Percentiles rank a stretch among this genome's conserved stretches.
phyloP scores from a whole-genome alignment of 2,329 filamentous ascomycete species.

The Aspergillus spinulosporus region DNA sequence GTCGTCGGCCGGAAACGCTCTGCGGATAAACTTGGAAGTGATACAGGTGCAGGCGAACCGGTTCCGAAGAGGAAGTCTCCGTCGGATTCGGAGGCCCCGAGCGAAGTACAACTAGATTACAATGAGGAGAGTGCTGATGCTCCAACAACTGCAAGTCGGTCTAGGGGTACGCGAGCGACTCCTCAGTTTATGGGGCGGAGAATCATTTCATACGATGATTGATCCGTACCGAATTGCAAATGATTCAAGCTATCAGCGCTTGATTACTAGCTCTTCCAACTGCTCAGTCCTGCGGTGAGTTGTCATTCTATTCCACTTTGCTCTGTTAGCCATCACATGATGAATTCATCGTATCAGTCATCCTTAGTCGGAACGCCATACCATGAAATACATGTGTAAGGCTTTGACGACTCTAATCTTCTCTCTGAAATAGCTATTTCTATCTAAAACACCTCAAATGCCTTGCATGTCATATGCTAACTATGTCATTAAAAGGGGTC shows the following conservation, averaged over 20 bases:
- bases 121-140: conserved; percentile 20
- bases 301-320: conserved; percentile 9
- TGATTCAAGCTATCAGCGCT: background rate
- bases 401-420: conserved; percentile 49
- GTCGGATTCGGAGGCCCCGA: background rate
- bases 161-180: background rate
- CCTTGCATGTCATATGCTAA: background rate
- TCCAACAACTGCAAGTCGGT: background rate
- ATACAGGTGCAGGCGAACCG: background rate
- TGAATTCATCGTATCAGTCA: conserved; percentile 89
- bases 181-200: conserved; percentile 29
- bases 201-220: conserved; percentile 42
- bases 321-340: conserved; percentile 55
- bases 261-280: background rate
- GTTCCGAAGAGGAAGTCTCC: background rate
- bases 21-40: background rate
- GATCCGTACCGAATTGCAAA: conserved; percentile 13
- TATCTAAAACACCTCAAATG: background rate
- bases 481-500: background rate
- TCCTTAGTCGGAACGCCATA: conserved; percentile 81
- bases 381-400: conserved; percentile 41
- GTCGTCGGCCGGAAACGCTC: conserved; percentile 1
- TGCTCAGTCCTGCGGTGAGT: conserved; percentile 8
- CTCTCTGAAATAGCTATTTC: conserved; percentile 41
- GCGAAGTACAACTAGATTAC: conserved; percentile 50